These are phyloP conservation scores for Coniochaeta sp. DNA, from an alignment of 2,329 filamentous ascomycete species.

Conservation along the genomic window DNA sequence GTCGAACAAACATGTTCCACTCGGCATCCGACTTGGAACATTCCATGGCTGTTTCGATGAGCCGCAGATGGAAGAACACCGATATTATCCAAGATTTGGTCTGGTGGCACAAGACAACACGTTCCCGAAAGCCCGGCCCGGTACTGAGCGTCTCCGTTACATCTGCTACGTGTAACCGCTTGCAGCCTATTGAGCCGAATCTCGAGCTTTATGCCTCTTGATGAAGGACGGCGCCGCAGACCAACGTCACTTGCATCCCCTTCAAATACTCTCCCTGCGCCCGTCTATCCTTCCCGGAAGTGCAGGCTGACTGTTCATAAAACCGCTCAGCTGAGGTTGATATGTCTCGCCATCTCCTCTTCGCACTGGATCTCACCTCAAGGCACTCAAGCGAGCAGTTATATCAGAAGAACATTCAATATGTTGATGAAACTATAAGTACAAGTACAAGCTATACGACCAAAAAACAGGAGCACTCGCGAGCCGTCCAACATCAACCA, in stretches of 20 bases:
- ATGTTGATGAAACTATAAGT: conserved; percentile 2
- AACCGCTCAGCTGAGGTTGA: too few species aligned
- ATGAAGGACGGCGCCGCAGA: background rate
- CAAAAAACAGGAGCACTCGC: background rate
- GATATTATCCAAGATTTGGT: conserved; percentile 4
- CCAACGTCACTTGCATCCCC: background rate
- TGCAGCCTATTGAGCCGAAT: background rate
- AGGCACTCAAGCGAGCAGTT: background rate
- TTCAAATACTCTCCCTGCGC: background rate
- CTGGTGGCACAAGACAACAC: background rate
- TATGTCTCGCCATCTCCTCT: background rate
- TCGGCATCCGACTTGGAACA: too few species aligned
- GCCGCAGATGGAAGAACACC: background rate
- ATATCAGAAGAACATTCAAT: background rate
- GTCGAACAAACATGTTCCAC: too few species aligned
- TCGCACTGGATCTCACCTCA: background rate
- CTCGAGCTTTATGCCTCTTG: conserved; percentile 1
- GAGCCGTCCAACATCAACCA: background rate
- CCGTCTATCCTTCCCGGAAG: background rate
- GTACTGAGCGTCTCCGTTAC: background rate
- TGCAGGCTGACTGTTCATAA: background rate
- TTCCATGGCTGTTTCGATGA: conserved; percentile 1
- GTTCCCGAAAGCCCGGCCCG: background rate
- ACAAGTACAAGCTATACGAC: background rate
- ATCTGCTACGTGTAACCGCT: background rate